phyloP scores from a whole-genome alignment of 2,329 filamentous ascomycete species.

The Microdochium bolleyi region DNA sequence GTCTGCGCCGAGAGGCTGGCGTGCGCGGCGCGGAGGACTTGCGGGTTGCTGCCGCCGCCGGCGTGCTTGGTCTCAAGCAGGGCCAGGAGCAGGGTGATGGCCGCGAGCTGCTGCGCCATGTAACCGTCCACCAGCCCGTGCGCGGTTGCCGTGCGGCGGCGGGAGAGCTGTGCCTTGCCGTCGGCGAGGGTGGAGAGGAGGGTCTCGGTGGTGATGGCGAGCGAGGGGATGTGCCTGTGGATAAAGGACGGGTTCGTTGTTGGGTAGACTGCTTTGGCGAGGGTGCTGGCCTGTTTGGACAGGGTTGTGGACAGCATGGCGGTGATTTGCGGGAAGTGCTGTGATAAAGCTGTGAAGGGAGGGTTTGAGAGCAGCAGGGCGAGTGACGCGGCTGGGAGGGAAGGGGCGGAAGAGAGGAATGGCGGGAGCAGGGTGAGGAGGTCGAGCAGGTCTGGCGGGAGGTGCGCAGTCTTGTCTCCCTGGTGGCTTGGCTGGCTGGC shows the following conservation, averaged over 20 bases:
- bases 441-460: constrained; percentile 40
- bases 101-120: constrained; percentile 29
- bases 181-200: constrained; percentile 24
- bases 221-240: constrained; percentile 46
- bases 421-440: constrained; percentile 47
- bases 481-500: constrained; percentile 9
- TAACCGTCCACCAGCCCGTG: constrained; percentile 22
- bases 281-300: constrained; percentile 35
- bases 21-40: constrained; percentile 38
- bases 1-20: constrained; percentile 33
- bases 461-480: constrained; percentile 9
- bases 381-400: constrained; percentile 25
- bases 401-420: constrained; percentile 29
- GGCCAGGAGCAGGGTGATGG: constrained; percentile 35
- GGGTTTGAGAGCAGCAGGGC: constrained; percentile 39
- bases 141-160: constrained; percentile 29
- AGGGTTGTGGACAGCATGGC: constrained; percentile 40
- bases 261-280: constrained; percentile 40
- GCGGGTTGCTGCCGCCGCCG: constrained; percentile 11
- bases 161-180: constrained; percentile 23
- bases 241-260: constrained; percentile 46
- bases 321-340: constrained; percentile 38
- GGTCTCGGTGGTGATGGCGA: constrained; percentile 30
- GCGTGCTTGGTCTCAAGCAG: constrained; percentile 48
- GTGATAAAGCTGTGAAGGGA: constrained; percentile 38